Conservation (phyloP, 2,329 filamentous ascomycete genomes). For the Fusarium concolor region DNA sequence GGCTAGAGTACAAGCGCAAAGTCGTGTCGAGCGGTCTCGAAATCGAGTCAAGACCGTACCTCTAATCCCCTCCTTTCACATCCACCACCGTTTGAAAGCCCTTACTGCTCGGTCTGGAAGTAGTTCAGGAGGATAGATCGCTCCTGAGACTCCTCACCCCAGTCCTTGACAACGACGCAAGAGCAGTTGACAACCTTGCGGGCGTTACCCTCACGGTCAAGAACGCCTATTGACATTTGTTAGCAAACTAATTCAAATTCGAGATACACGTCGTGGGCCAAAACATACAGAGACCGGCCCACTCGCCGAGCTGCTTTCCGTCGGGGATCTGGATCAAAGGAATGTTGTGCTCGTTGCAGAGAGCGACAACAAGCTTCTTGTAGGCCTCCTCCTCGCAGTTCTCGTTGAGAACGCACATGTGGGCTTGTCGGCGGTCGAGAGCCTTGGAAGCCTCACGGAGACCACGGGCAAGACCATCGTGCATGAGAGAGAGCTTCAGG, state of each 20-base stretch:
- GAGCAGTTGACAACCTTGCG: slow-evolving; percentile 99
- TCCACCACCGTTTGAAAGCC: slow-evolving; percentile 48
- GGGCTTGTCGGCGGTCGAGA: slow-evolving; percentile 96
- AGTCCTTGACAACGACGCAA: slow-evolving; percentile 99
- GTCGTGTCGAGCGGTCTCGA: slow-evolving; percentile 51
- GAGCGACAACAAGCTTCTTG: slow-evolving; percentile 99
- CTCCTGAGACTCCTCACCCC: slow-evolving; percentile 99
- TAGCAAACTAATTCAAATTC: slow-evolving; percentile 44
- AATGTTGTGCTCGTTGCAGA: slow-evolving; percentile 99
- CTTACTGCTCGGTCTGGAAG: slow-evolving; percentile 92
- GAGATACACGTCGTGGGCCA: background rate
- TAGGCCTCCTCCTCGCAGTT: slow-evolving; percentile 99
- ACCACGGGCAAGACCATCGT: slow-evolving; percentile 98
- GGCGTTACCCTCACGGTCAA: slow-evolving; percentile 99
- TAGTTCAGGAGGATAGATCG: slow-evolving; percentile 99
- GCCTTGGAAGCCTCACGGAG: slow-evolving; percentile 99
- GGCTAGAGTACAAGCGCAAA: slow-evolving; percentile 60
- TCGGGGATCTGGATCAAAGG: slow-evolving; percentile 99
- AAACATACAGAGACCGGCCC: slow-evolving; percentile 97
- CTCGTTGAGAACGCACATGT: slow-evolving; percentile 99
- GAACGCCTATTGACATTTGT: slow-evolving; percentile 74
- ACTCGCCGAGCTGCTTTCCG: slow-evolving; percentile 99
- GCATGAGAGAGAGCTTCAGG: slow-evolving; percentile 97
- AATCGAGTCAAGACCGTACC: slow-evolving; percentile 50
- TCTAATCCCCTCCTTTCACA: slow-evolving; percentile 56